A percentile compares a stretch with the other conserved stretches of the same genome.
These are phyloP conservation scores for Saccharomycopsis hybrid DNA, from an alignment of 1,139 yeast species.

Conservation along the genomic window DNA sequence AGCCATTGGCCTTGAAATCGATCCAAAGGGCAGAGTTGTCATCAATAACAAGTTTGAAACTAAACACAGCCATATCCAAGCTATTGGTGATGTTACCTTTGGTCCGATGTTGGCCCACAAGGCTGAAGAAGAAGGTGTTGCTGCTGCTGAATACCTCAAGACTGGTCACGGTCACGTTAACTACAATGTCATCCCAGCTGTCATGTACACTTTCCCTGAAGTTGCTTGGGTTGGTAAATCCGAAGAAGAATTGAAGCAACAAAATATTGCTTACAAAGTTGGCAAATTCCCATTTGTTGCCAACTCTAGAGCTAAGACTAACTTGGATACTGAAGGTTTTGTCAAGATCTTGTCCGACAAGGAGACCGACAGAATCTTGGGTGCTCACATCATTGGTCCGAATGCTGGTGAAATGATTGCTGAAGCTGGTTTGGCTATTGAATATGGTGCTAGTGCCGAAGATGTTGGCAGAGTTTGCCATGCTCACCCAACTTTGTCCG, in stretches of 20 bases:
- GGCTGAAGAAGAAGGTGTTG: conserved; percentile 99
- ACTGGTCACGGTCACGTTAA: conserved; percentile 96
- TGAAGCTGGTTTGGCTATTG: conserved; percentile 95
- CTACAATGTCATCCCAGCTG: conserved; percentile 96
- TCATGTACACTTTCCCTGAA: conserved; percentile 98
- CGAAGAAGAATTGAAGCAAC: conserved; percentile 92
- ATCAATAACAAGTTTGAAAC: conserved; percentile 93
- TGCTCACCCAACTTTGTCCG: conserved; percentile 97
- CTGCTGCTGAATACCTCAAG: conserved; percentile 93
- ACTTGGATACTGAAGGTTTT: conserved; percentile 93
- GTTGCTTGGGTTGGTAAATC: conserved; percentile 98
- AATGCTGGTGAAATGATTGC: conserved; percentile 99
- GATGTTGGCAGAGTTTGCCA: conserved; percentile 97
- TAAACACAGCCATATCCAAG: conserved; percentile 87
- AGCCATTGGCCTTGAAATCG: conserved; percentile 81
- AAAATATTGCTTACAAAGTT: conserved; percentile 84
- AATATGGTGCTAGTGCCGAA: conserved; percentile 98
- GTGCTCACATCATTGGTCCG: conserved; percentile 96
- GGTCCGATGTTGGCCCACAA: conserved; percentile 99
- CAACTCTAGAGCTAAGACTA: conserved; percentile 98
- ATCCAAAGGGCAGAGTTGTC: conserved; percentile 86
- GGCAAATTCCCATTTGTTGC: conserved; percentile 99
- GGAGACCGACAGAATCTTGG: conserved; percentile 93
- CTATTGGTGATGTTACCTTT: conserved; percentile 96
- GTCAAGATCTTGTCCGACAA: conserved; percentile 95